Evolutionary conservation across 108 stramenopile species (phyloP), one percentile per base, ranked within the genome.

Genomic region (Fistulifera solaris): DNA sequence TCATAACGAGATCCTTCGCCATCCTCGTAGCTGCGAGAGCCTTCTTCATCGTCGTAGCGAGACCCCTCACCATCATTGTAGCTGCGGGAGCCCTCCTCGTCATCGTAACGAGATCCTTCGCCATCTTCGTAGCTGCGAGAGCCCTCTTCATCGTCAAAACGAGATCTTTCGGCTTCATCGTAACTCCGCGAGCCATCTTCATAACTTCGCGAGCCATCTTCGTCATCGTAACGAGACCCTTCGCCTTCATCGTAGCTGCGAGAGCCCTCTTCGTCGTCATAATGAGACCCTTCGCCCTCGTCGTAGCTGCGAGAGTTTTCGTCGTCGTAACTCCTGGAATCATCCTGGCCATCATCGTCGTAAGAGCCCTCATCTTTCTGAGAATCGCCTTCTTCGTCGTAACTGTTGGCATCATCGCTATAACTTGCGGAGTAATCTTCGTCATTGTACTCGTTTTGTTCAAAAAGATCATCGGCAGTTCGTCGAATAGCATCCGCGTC

Each of bases 1-100:
- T 13, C 40, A 40, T 40, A 40, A 40, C 40, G 40, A 40, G 40
- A 40, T 11, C 40, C 40, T 40, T 40, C 40, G 14, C 40, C 40
- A 14, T 14, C 14, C 11, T 13, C 14, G 40, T 40, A 40, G n/a
- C n/a, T n/a, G n/a, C n/a, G n/a, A 14, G 40, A 40, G 11, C 40
- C 40, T 40, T 40, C 40, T 11, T 40, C 40, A 40, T 14, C 40
- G 11, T 11, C 11, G 11, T 14, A 14, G 40, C 40, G 40, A 40
- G 40, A 40, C 12, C 40, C 40, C 14, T 40, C 40, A 40, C 40
- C 40, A 40, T 14, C 14, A 40, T 13, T 40, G 40, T 40, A 40
- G 40, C 12, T 13, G 14, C 40, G 12, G 11, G 11, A 11, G 14
- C 14, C 40, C 11, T 13, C 40, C 14, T 11, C 11, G 14, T 14